Evolutionary conservation across 768 basidiomycete species (phyloP).

Genomic region (Leccinum obscurum): DNA sequence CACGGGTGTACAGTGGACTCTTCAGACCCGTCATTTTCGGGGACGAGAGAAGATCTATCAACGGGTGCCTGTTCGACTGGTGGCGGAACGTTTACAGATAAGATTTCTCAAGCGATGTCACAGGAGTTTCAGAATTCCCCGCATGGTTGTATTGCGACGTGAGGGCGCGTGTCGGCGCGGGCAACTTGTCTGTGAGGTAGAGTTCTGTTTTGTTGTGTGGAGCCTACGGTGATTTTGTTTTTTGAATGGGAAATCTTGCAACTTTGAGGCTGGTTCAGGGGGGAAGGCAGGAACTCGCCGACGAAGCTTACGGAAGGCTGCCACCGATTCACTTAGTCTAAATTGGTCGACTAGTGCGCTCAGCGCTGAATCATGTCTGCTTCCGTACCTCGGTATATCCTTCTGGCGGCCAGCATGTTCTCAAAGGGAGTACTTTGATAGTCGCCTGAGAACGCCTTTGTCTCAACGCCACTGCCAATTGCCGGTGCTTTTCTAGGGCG

Average conservation of each 20-base stretch:
- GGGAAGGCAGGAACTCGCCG: constrained; percentile 5
- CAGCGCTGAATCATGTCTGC: background rate
- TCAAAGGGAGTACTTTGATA: background rate
- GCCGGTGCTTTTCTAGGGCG: background rate
- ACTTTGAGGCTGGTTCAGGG: constrained; percentile 1
- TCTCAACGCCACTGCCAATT: constrained; percentile 4
- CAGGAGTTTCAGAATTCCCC: constrained; percentile 14
- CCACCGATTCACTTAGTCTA: constrained; percentile 4
- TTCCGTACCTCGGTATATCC: constrained; percentile 2
- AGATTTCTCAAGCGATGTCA: constrained; percentile 8
- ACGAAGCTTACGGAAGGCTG: constrained; percentile 12
- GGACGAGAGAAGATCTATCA: constrained; percentile 6
- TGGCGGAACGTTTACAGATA: constrained; percentile 11
- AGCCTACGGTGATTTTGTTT: background rate
- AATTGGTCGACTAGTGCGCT: constrained; percentile 10
- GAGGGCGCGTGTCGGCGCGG: background rate
- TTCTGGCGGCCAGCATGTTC: background rate
- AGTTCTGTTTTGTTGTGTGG: background rate
- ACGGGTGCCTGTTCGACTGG: constrained; percentile 17
- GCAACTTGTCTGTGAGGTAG: background rate
- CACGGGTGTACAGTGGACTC: constrained; percentile 1
- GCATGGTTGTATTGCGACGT: constrained; percentile 26
- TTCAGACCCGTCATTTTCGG: constrained; percentile 11
- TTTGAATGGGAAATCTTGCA: constrained; percentile 7
- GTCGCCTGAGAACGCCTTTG: constrained; percentile 7